phyloP scores from a whole-genome alignment of 768 basidiomycete species.

The Agaricus subrufescens region DNA sequence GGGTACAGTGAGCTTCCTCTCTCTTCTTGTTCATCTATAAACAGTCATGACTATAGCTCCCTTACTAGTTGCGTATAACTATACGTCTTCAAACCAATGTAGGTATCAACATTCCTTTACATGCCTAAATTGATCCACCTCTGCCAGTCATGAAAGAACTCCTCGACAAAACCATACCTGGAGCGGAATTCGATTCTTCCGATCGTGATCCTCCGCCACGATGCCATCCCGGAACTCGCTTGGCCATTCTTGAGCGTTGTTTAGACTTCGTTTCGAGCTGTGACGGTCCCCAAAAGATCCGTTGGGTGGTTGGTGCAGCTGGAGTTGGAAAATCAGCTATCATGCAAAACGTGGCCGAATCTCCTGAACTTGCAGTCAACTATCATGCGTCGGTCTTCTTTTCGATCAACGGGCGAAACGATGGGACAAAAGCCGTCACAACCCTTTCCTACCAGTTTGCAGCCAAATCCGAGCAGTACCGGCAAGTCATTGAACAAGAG shows the following conservation, averaged over 20 bases:
- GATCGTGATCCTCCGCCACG: constrained; percentile 14
- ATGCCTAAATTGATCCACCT: too few species aligned
- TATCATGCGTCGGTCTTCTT: constrained; percentile 19
- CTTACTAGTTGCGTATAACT: too few species aligned
- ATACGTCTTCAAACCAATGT: too few species aligned
- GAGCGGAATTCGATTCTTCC: constrained; percentile 7
- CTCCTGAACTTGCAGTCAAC: not conserved
- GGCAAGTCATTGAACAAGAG: constrained; percentile 3
- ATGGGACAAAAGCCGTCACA: constrained; percentile 11
- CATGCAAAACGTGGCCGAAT: constrained; percentile 24
- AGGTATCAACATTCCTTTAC: too few species aligned
- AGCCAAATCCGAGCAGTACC: not conserved
- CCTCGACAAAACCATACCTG: too few species aligned
- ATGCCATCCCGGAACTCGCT: constrained; percentile 17
- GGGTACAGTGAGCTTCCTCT: too few species aligned
- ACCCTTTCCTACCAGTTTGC: constrained; percentile 20
- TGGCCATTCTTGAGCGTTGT: constrained; percentile 3
- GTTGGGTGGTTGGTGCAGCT: constrained; percentile 21
- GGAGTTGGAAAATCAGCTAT: constrained; percentile 25
- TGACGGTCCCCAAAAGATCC: not conserved
- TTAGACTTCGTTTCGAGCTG: not conserved
- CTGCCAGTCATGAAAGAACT: too few species aligned
- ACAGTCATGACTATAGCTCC: too few species aligned
- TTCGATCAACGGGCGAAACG: constrained; percentile 6
- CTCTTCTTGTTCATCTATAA: too few species aligned